phyloP scores from a whole-genome alignment of 352 stramenopile species.

The Phytophthora syringae region DNA sequence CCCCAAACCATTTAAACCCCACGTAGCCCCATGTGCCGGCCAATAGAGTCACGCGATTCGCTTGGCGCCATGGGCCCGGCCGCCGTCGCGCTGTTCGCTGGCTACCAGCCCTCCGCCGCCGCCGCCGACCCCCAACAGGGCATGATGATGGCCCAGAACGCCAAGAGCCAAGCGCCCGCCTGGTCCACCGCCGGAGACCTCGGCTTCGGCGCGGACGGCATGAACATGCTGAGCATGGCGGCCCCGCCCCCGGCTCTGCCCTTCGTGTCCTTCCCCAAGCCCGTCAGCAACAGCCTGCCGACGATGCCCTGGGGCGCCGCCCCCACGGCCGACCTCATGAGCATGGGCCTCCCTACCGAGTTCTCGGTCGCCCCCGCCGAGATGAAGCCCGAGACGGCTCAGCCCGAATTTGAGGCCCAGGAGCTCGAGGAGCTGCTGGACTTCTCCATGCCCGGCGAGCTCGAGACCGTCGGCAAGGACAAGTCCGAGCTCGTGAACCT shows the following conservation, averaged over 20 bases:
- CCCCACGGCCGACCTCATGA: slow-evolving; percentile 44
- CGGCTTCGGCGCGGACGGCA: slow-evolving; percentile 42
- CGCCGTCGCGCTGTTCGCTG: slow-evolving; percentile 75
- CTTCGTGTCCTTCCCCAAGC: slow-evolving; percentile 68
- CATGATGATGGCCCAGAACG: slow-evolving; percentile 46
- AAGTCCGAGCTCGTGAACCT: slow-evolving; percentile 80
- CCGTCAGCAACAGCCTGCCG: slow-evolving; percentile 50
- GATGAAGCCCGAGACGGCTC: slow-evolving; percentile 34
- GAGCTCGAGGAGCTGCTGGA: slow-evolving; percentile 80
- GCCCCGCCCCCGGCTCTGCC: slow-evolving; percentile 62
- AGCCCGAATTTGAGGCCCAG: slow-evolving; percentile 64
- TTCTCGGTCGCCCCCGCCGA: slow-evolving; percentile 37
- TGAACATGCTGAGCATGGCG: slow-evolving; percentile 72
- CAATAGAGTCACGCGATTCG: slow-evolving; percentile 86
- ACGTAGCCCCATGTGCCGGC: slow-evolving; percentile 73
- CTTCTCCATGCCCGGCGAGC: slow-evolving; percentile 73
- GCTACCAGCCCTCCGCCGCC: slow-evolving; percentile 65
- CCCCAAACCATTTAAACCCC: too few species aligned
- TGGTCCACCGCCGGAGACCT: slow-evolving; percentile 40
- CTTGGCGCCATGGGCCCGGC: slow-evolving; percentile 78
- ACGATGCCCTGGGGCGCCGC: slow-evolving; percentile 54
- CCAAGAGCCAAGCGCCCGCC: slow-evolving; percentile 30
- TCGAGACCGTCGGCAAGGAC: slow-evolving; percentile 62
- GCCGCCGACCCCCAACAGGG: slow-evolving; percentile 22
- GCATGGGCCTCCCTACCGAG: slow-evolving; percentile 45